phyloP scores from a whole-genome alignment of 306 rosid genomes.

The Malus fusca region DNA sequence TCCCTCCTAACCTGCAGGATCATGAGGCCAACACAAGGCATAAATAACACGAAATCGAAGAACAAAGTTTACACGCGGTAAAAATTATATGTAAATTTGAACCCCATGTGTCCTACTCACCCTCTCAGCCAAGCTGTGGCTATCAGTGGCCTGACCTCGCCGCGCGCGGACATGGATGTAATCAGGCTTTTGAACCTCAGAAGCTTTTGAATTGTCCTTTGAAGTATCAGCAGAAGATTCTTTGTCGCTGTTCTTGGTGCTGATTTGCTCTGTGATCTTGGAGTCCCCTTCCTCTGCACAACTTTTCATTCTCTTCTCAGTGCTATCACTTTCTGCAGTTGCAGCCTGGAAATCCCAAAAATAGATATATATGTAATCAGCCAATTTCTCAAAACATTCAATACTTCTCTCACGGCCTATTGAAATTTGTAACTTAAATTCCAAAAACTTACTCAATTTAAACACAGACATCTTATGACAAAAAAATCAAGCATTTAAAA shows the following conservation, averaged over 20 bases:
- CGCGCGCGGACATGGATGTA: slow-evolving; percentile 93
- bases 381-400: neutral
- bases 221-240: slow-evolving; percentile 53
- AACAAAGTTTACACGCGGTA: neutral
- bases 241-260: slow-evolving; percentile 35
- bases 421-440: neutral
- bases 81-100: neutral
- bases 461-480: neutral
- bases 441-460: neutral
- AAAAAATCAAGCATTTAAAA: neutral
- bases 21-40: neutral
- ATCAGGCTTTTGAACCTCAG: slow-evolving; percentile 71
- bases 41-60: neutral
- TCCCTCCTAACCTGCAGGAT: slow-evolving; percentile 82
- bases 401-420: neutral
- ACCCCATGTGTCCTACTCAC: slow-evolving; percentile 30
- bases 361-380: neutral
- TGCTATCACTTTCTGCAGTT: slow-evolving; percentile 36
- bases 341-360: slow-evolving; percentile 30
- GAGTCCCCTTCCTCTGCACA: slow-evolving; percentile 63
- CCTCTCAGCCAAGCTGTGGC: slow-evolving; percentile 93
- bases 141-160: slow-evolving; percentile 95
- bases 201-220: slow-evolving; percentile 68
- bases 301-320: slow-evolving; percentile 50
- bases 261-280: slow-evolving; percentile 41